phyloP scores from a whole-genome alignment of 345 rosid genomes.

The Angophora floribunda region DNA sequence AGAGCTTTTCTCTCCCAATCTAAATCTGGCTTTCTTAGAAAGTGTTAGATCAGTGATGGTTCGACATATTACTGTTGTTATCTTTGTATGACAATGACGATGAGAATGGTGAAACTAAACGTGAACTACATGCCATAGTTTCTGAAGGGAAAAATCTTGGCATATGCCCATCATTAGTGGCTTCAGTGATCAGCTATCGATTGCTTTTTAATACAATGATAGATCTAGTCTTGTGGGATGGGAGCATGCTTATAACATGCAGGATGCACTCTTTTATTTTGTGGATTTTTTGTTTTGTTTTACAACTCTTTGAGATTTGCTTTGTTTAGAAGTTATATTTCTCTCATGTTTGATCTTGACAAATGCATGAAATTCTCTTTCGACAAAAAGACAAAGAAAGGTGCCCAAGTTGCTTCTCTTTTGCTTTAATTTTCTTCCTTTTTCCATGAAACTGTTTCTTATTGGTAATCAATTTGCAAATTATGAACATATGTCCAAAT shows the following conservation, averaged over 20 bases:
- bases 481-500: neutral
- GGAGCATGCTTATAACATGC: neutral
- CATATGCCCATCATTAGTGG: neutral
- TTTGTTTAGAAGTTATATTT: neutral
- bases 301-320: neutral
- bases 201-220: too few species aligned
- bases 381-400: neutral
- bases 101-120: fast-evolving
- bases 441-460: neutral
- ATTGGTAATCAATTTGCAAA: neutral
- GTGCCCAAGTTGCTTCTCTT: neutral
- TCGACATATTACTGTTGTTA: too few species aligned
- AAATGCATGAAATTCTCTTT: neutral
- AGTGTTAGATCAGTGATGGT: neutral
- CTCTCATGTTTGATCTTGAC: neutral
- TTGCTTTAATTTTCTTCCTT: neutral
- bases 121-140: too few species aligned
- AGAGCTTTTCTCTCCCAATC: neutral
- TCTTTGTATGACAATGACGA: neutral
- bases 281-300: neutral
- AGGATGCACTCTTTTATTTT: too few species aligned
- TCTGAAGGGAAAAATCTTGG: neutral
- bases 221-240: neutral
- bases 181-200: too few species aligned
- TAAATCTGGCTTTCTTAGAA: neutral